Conservation (phyloP, 2,329 filamentous ascomycete genomes). For the Plenodomus biglobosus region DNA sequence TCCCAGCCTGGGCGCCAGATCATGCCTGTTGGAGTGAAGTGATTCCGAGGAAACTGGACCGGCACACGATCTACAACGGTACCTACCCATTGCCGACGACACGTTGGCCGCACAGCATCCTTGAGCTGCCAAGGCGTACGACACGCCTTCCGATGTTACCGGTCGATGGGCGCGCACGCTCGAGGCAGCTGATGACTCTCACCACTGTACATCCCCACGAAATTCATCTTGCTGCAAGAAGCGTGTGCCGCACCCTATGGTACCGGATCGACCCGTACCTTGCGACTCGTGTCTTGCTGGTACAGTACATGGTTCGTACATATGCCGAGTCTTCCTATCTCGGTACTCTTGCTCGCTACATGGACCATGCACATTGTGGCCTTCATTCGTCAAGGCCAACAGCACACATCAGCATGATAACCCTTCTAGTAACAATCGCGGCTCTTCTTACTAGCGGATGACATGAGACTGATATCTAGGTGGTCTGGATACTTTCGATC, state of each 20-base stretch:
- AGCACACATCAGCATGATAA: too few species aligned
- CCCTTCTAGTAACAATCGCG: not conserved
- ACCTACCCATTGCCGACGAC: too few species aligned
- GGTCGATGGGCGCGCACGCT: not conserved
- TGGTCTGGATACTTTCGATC: not conserved
- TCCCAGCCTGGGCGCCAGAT: not conserved
- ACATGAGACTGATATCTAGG: not conserved
- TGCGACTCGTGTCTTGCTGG: not conserved
- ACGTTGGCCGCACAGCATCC: not conserved
- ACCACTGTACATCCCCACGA: not conserved
- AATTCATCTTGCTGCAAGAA: not conserved
- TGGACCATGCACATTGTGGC: too few species aligned
- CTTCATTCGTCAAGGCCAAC: too few species aligned
- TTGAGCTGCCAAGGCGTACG: not conserved
- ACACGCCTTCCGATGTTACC: not conserved
- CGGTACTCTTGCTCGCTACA: too few species aligned
- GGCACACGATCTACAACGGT: not conserved
- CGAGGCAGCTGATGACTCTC: not conserved
- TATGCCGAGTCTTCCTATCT: too few species aligned
- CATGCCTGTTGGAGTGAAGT: not conserved
- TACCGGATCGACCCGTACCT: not conserved
- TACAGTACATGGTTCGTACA: too few species aligned
- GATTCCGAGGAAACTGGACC: not conserved
- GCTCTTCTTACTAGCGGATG: not conserved
- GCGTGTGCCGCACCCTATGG: not conserved